These are phyloP conservation scores for Paracoccidioides lutzii DNA, from an alignment of 2,329 filamentous ascomycete species.

Conservation along the genomic window DNA sequence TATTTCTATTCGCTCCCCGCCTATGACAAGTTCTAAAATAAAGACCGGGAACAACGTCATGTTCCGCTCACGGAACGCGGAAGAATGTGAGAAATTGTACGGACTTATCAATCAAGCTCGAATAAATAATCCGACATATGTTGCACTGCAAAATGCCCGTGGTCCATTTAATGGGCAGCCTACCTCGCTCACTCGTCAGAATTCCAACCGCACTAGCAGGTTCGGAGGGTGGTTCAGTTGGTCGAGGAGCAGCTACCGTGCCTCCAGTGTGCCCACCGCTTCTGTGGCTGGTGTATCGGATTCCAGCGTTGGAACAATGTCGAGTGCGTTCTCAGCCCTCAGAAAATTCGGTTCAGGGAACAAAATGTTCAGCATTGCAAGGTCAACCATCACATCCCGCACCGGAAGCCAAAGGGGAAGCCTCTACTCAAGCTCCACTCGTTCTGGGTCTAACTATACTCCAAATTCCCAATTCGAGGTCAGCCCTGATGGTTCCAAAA, in stretches of 20 bases:
- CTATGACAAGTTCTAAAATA: constrained; percentile 59
- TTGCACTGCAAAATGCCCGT: constrained; percentile 61
- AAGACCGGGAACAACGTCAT: constrained; percentile 67
- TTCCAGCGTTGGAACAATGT: constrained; percentile 62
- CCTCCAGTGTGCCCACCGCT: constrained; percentile 42
- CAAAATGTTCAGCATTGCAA: constrained; percentile 68
- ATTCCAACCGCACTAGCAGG: constrained; percentile 29
- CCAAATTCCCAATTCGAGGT: constrained; percentile 47
- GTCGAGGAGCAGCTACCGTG: constrained; percentile 42
- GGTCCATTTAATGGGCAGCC: constrained; percentile 44
- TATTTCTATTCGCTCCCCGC: constrained; percentile 82
- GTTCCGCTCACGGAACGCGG: constrained; percentile 65
- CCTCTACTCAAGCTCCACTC: constrained; percentile 45
- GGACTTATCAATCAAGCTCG: constrained; percentile 75
- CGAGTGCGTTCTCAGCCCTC: constrained; percentile 65
- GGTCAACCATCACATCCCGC: constrained; percentile 56
- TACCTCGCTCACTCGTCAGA: constrained; percentile 38
- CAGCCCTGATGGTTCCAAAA: constrained; percentile 35
- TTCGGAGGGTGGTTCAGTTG: constrained; percentile 36
- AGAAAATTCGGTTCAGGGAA: constrained; percentile 60
- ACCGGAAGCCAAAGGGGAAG: constrained; percentile 42
- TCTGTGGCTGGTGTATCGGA: constrained; percentile 53
- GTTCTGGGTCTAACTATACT: constrained; percentile 34
- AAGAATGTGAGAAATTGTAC: constrained; percentile 74
- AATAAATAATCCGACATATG: constrained; percentile 86